Evolutionary conservation across 306 rosid genomes (phyloP), one percentile per base, ranked within the genome.

Genomic region (Nissolia schottii): DNA sequence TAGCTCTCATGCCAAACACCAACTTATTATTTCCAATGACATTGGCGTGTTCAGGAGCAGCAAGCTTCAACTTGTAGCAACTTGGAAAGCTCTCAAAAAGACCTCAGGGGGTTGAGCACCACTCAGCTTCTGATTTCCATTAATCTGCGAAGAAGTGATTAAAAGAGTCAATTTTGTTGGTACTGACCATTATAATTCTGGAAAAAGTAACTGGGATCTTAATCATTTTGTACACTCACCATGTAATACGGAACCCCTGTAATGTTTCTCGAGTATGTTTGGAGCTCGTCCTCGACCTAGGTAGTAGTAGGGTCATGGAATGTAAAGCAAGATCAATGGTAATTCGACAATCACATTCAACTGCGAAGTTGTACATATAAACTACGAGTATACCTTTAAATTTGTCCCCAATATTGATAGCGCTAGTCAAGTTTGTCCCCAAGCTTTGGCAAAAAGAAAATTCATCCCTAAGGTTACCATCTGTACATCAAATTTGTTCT

Each of bases 91-190:
- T 87, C 71, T 88, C 85, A 80, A 71, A 84, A 93, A 89, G n/a
- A 75, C 84, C 73, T 89, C 97, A 43, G 92, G 84, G 45, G 94
- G 83, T 43, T 93, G 96, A 16, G 79, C 96, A 11, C 98, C 98
- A 7, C 85, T 84, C 72, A 93, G 18, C 64, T 81, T 78, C 15
- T 73, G 85, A 70, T 69, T 83, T 55, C 92, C 96, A 78, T 93
- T 90, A 59, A 93, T 84, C 98, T 93, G 88, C 57, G 73, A 68
- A 82, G 73, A 68, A 82, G 67, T 20, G 48, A 74, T 66, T 4
- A 77, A 73, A 50, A n/a, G 12, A 64, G 49, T 64, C 65, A 55
- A 60, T 58, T 22, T 22, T n/a, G 14, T 35, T 6, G 18, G 27
- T 19, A 18, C 7, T 67, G 40, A 62, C 19, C 38, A 41, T 38